These are phyloP conservation scores for Gonapodya sp. DNA, from an alignment of 192 early-diverging fungal species.

Conservation along the genomic window DNA sequence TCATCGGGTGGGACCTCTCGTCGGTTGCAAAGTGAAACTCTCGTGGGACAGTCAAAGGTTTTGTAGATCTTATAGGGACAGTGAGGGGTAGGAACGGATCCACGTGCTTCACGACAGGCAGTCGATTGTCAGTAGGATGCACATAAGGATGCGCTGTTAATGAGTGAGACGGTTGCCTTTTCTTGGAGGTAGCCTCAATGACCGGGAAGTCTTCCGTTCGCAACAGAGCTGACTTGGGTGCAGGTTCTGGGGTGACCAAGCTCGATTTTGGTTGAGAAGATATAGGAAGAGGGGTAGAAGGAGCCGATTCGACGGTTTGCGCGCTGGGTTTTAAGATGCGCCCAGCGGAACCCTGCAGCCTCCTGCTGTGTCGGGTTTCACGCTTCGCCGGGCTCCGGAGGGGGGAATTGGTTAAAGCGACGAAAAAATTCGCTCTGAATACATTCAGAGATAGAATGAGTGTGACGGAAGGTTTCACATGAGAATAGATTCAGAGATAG, in stretches of 20 bases:
- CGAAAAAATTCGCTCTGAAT: background rate
- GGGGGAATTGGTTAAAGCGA: background rate
- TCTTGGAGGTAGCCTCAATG: background rate
- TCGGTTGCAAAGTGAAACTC: background rate
- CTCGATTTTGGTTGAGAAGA: no score
- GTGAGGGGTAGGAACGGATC: background rate
- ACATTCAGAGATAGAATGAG: no score
- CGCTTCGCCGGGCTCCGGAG: background rate
- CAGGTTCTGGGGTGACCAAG: no score
- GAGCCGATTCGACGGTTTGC: no score
- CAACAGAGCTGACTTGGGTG: no score
- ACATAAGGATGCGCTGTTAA: no score
- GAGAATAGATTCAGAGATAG: background rate
- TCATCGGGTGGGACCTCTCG: background rate
- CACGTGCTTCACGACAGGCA: no score
- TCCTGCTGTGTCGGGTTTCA: background rate
- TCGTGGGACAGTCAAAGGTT: background rate
- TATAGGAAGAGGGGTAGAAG: no score
- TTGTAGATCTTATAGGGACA: background rate
- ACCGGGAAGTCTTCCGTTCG: background rate
- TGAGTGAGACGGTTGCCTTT: no score
- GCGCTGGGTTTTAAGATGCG: background rate
- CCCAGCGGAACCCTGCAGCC: background rate
- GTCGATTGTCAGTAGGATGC: background rate
- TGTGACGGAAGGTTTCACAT: background rate